A percentile compares a stretch with the other conserved stretches of the same genome.
Conservation (phyloP, 2,329 filamentous ascomycete species). For the Colletotrichum sp. region DNA sequence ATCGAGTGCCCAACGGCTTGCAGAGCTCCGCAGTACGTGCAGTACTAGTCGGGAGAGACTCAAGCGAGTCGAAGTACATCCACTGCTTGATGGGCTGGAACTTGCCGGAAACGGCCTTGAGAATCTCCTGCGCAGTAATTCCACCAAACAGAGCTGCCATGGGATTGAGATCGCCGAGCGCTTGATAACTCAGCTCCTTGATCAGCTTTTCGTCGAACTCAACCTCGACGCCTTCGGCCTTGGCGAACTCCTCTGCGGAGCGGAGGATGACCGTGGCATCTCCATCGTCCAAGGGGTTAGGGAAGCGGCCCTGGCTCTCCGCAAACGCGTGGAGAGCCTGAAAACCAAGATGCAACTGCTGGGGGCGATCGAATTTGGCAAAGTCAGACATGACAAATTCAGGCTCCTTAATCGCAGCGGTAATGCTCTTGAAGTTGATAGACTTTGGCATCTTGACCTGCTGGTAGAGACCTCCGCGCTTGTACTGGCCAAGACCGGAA, state of each 20-base stretch:
- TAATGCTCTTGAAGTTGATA: constrained; percentile 85
- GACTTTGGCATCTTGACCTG: constrained; percentile 99
- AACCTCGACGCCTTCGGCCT: constrained; percentile 76
- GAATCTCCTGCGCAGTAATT: constrained; percentile 88
- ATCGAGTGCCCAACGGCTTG: constrained; percentile 82
- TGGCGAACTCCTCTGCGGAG: constrained; percentile 75
- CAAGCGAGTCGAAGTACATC: constrained; percentile 98
- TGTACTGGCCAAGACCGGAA: constrained; percentile 83
- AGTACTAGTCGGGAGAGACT: constrained; percentile 81
- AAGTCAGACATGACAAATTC: constrained; percentile 94
- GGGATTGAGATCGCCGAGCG: constrained; percentile 85
- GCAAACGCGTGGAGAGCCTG: constrained; percentile 90
- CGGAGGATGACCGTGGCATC: constrained; percentile 82
- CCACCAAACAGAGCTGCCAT: constrained; percentile 97
- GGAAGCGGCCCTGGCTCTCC: constrained; percentile 75
- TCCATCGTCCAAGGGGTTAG: constrained; percentile 81
- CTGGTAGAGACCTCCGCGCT: constrained; percentile 86
- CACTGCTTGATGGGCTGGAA: constrained; percentile 96
- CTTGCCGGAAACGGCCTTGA: constrained; percentile 97
- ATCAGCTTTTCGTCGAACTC: constrained; percentile 93
- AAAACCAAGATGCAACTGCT: constrained; percentile 89
- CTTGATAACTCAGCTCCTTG: constrained; percentile 93
- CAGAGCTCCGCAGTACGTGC: constrained; percentile 85
- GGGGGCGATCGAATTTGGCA: constrained; percentile 95
- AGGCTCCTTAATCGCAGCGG: constrained; percentile 80